These are phyloP conservation scores for Thamnidium elegans DNA, from an alignment of 192 early-diverging fungal species.

Conservation along the genomic window DNA sequence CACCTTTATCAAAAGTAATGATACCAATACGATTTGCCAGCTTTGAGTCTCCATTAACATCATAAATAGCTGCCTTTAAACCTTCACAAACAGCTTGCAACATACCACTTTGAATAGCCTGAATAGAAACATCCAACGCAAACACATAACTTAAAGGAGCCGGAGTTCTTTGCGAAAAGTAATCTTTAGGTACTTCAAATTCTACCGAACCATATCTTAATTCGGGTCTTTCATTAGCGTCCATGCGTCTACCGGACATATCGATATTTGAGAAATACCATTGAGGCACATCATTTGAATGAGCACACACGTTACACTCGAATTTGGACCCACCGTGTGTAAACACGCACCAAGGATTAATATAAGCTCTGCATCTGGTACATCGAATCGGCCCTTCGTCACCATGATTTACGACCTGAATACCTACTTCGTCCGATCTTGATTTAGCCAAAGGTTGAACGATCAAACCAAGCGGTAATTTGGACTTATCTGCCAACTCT, in stretches of 20 bases:
- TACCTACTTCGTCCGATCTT: constrained; percentile 78
- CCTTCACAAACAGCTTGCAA: constrained; percentile 64
- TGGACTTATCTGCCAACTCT: constrained; percentile 74
- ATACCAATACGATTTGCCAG: constrained; percentile 70
- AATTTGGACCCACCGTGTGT: constrained; percentile 89
- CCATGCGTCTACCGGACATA: constrained; percentile 85
- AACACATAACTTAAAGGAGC: constrained; percentile 81
- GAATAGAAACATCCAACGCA: constrained; percentile 94
- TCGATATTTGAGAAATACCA: constrained; percentile 96
- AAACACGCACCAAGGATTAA: constrained; percentile 88
- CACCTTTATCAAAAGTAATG: constrained; percentile 85
- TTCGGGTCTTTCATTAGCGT: constrained; percentile 85
- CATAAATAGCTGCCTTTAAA: constrained; percentile 70
- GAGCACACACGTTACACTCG: constrained; percentile 89
- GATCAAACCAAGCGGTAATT: constrained; percentile 83
- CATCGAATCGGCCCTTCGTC: constrained; percentile 89
- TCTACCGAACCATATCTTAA: constrained; percentile 89
- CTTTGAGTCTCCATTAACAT: constrained; percentile 34
- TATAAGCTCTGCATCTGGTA: constrained; percentile 88
- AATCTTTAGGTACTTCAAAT: constrained; percentile 79
- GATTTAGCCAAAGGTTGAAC: constrained; percentile 93
- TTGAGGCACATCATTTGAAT: constrained; percentile 82
- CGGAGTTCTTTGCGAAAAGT: constrained; percentile 64
- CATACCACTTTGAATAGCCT: constrained; percentile 84
- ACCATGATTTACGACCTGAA: constrained; percentile 87